Conservation (phyloP, 1,139 yeast species). For the Yamadazyma pseudoaaseri region DNA sequence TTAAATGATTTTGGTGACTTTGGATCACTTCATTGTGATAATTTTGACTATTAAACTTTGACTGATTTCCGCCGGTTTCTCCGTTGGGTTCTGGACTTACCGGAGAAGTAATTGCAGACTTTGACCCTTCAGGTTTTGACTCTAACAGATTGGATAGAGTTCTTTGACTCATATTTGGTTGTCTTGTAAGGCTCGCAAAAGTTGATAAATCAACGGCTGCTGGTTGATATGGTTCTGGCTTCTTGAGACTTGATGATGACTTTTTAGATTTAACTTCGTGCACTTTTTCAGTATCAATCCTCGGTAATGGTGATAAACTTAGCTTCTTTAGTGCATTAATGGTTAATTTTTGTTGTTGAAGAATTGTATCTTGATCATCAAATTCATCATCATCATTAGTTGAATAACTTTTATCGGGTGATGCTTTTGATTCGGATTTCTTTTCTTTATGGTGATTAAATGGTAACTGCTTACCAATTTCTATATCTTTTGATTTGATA, state of each 20-base stretch:
- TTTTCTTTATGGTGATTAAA: slow-evolving; percentile 25
- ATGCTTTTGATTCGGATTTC: neutral
- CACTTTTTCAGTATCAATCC: slow-evolving; percentile 13
- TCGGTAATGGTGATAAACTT: slow-evolving; percentile 44
- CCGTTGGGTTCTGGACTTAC: neutral
- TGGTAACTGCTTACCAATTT: slow-evolving; percentile 46
- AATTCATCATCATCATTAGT: slow-evolving; percentile 17
- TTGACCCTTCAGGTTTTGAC: neutral
- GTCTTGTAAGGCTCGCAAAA: slow-evolving; percentile 48
- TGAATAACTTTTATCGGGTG: neutral
- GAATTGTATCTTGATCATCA: slow-evolving; percentile 34
- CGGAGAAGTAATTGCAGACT: slow-evolving; percentile 1
- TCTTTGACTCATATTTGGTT: slow-evolving; percentile 26
- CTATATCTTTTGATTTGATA: slow-evolving; percentile 28
- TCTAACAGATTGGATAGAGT: slow-evolving; percentile 3
- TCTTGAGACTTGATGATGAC: slow-evolving; percentile 6
- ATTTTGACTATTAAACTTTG: slow-evolving; percentile 6
- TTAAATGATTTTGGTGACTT: slow-evolving; percentile 12
- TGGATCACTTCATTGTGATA: slow-evolving; percentile 16
- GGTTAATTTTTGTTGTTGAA: slow-evolving; percentile 44
- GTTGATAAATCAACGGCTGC: slow-evolving; percentile 54
- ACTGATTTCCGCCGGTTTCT: neutral
- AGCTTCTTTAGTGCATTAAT: slow-evolving; percentile 46
- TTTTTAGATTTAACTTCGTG: slow-evolving; percentile 2
- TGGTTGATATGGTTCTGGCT: slow-evolving; percentile 45